Base-by-base conservation (phyloP, 129 eudicot genomes). In the Centella asiatica region DNA sequence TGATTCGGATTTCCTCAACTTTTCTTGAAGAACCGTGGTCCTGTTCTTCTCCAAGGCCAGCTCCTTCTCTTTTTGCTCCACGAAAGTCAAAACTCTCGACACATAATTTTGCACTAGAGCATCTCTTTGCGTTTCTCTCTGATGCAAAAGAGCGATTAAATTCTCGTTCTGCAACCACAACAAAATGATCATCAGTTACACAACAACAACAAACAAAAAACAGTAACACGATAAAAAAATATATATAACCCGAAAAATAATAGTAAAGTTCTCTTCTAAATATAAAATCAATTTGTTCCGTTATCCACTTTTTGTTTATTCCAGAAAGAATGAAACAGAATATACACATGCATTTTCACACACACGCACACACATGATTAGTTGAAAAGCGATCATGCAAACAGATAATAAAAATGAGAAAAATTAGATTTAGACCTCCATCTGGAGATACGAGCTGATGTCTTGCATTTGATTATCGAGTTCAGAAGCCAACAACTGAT, bases 31-130 rank as follows among this genome's bases (percentile, higher is more conserved):
- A 76, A 76, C 77, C 52, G 5, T 32, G 32, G 77, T 66, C 49
- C 66, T 74, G 44, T 18, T 74, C 20, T 65, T 71, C 53, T 81
- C 86, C 6, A 60, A 24, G 51, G 65, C 74, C 31, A 86, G 14
- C 13, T 72, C 76, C 20, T 77, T 75, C 8, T 86, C 89, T 74
- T 77, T 86, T 66, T 69, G 71, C 23, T 60, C 65, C 37, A 86
- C 37, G 28, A 86, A 65, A 13, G 15, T 40, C 46, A 55, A 64
- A 53, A 80, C 58, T 48, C 57, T 79, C 34, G 74, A 65, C 54
- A 80, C 83, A 19, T 68, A 80, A 33, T 17, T 74, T 4, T 79
- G 78, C 31, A 79, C 34, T 0, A 79, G 14, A 18, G 67, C 14
- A 15, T 64, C 68, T 59, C 69, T 66, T 59, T 70, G 76, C 56